Percentiles rank a stretch among this genome's conserved stretches.
Conservation (phyloP, 768 basidiomycete genomes). For the Chlorophyllum brunneum region DNA sequence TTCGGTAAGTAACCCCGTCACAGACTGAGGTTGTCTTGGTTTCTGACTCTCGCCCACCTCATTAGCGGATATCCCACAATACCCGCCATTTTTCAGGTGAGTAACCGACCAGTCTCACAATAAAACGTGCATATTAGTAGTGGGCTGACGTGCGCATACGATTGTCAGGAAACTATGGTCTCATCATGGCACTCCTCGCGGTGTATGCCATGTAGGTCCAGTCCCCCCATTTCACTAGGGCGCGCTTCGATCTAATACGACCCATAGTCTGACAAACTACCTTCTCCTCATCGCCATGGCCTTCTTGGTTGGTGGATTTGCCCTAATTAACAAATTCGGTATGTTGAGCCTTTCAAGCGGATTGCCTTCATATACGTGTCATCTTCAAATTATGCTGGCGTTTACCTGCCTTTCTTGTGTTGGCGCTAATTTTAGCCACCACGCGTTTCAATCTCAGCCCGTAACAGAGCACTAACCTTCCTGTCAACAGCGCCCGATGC, state of each 20-base stretch:
- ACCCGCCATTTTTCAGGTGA: constrained; percentile 83
- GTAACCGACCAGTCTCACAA: constrained; percentile 1
- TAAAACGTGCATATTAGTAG: background rate
- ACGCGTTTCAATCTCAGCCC: background rate
- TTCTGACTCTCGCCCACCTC: constrained; percentile 2
- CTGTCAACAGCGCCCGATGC: constrained; percentile 68
- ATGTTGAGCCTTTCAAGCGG: constrained; percentile 22
- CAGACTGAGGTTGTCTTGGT: background rate
- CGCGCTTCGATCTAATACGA: background rate
- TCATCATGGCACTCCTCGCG: constrained; percentile 73
- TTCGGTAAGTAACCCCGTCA: constrained; percentile 44
- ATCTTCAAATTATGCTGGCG: background rate
- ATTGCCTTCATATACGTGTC: constrained; percentile 1
- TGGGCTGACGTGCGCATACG: constrained; percentile 1
- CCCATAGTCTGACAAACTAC: constrained; percentile 73
- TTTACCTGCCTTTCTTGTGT: constrained; percentile 8
- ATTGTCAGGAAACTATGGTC: constrained; percentile 75
- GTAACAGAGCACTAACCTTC: background rate
- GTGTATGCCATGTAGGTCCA: constrained; percentile 75
- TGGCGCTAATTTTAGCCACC: background rate
- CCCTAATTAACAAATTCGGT: constrained; percentile 89
- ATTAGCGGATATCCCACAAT: constrained; percentile 91
- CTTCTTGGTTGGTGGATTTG: constrained; percentile 91
- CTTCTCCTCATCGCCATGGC: constrained; percentile 75
- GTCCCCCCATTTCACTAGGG: background rate